Conservation (phyloP, 2,329 filamentous ascomycete genomes). For the Aspergillus proliferans region DNA sequence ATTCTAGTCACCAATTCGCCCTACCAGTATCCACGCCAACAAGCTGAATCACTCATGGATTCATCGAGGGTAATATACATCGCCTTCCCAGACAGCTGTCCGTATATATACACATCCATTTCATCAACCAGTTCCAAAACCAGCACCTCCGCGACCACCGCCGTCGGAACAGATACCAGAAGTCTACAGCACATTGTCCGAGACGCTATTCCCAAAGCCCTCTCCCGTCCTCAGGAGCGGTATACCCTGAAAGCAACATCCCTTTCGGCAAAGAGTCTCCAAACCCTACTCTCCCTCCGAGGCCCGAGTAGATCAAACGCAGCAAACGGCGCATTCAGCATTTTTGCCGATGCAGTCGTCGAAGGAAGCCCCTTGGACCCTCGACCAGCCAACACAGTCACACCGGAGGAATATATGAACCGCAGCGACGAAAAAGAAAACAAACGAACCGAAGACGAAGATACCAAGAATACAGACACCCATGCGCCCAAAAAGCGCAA, state of each 20-base stretch:
- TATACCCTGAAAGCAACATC: slow-evolving; percentile 64
- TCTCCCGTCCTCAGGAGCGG: slow-evolving; percentile 67
- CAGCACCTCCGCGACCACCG: slow-evolving; percentile 21
- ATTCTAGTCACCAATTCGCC: slow-evolving; percentile 76
- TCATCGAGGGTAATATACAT: slow-evolving; percentile 68
- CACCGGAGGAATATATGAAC: slow-evolving; percentile 24
- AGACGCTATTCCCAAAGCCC: slow-evolving; percentile 73
- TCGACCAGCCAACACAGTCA: slow-evolving; percentile 29
- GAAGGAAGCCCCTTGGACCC: slow-evolving; percentile 48
- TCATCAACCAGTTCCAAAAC: slow-evolving; percentile 36
- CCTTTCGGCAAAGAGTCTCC: slow-evolving; percentile 64
- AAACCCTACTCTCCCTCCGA: slow-evolving; percentile 61
- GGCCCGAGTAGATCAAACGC: slow-evolving; percentile 65
- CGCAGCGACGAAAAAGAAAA: slow-evolving; percentile 11
- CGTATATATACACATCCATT: slow-evolving; percentile 63
- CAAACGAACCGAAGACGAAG: slow-evolving; percentile 2
- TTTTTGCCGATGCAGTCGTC: slow-evolving; percentile 62
- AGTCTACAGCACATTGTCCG: slow-evolving; percentile 66
- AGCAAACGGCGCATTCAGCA: slow-evolving; percentile 70
- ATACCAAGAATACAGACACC: neutral
- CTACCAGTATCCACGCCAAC: slow-evolving; percentile 54
- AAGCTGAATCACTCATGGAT: slow-evolving; percentile 44
- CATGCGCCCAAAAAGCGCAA: slow-evolving; percentile 52
- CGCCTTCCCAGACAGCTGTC: slow-evolving; percentile 74
- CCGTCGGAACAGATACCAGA: slow-evolving; percentile 46